Percentiles rank a stretch among this genome's conserved stretches.
Conservation (phyloP, 345 rosid species). For the Ceriops decandra region DNA sequence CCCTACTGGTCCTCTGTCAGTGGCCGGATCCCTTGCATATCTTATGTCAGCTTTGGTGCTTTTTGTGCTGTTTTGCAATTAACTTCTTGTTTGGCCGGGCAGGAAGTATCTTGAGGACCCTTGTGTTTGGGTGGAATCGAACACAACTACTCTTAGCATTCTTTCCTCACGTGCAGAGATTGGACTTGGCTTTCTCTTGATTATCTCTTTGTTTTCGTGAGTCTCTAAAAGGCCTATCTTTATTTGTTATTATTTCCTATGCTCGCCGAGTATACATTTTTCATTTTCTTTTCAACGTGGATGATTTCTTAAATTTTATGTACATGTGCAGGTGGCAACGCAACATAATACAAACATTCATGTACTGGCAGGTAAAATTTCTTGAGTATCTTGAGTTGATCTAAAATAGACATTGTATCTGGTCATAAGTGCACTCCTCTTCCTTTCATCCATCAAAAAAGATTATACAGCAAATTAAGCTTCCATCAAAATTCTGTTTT, state of each 20-base stretch:
- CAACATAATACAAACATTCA: constrained; percentile 88
- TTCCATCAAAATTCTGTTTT: neutral
- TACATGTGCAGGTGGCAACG: constrained; percentile 81
- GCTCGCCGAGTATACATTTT: neutral
- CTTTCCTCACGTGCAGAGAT: constrained; percentile 89
- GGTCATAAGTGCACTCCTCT: too few species aligned
- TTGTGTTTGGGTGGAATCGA: constrained; percentile 98
- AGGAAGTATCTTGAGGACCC: constrained; percentile 91
- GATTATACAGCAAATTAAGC: too few species aligned
- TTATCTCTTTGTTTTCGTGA: constrained; percentile 77
- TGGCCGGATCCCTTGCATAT: too few species aligned
- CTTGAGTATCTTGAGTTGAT: neutral
- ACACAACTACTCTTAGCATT: constrained; percentile 74
- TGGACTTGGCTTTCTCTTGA: constrained; percentile 77
- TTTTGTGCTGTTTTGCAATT: neutral
- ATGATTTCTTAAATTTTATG: constrained; percentile 3
- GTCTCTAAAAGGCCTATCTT: constrained; percentile 19
- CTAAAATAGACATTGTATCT: neutral
- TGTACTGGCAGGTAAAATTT: constrained; percentile 91
- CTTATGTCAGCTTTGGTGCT: too few species aligned
- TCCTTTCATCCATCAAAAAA: too few species aligned
- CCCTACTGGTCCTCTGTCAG: too few species aligned
- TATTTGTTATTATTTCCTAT: neutral
- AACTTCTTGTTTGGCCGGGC: constrained; percentile 21
- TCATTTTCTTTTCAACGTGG: neutral